A percentile compares a stretch with the other conserved stretches of the same genome.
Conservation (phyloP, 176 grass and related monocot species). For the Oryza officinalis region DNA sequence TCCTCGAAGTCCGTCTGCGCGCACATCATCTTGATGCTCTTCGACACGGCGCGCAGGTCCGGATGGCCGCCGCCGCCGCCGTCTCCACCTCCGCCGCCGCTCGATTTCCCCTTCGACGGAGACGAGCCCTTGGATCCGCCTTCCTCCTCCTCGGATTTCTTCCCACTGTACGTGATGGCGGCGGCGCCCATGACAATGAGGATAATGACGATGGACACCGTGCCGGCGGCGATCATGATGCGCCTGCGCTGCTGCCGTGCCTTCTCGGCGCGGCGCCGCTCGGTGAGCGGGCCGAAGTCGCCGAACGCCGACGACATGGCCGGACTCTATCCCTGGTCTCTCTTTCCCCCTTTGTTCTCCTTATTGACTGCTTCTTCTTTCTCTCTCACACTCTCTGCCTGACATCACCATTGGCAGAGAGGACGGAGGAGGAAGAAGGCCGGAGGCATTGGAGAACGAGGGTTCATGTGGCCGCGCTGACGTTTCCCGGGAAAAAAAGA, state of each 20-base stretch:
- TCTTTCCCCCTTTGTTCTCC: not conserved
- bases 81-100: not conserved
- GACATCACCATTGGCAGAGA: slow-evolving; percentile 59
- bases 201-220: slow-evolving; percentile 46
- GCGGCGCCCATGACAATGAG: slow-evolving; percentile 44
- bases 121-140: slow-evolving; percentile 22
- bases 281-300: slow-evolving; percentile 77
- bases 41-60: slow-evolving; percentile 37
- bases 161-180: slow-evolving; percentile 36
- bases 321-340: not conserved
- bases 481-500: slow-evolving; percentile 60
- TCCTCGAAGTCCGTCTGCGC: slow-evolving; percentile 60
- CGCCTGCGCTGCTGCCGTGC: slow-evolving; percentile 50
- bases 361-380: slow-evolving; percentile 26
- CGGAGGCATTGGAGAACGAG: slow-evolving; percentile 28
- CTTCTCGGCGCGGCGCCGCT: slow-evolving; percentile 73
- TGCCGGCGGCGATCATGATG: slow-evolving; percentile 56
- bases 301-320: slow-evolving; percentile 73
- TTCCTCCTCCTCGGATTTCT: slow-evolving; percentile 7
- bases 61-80: not conserved
- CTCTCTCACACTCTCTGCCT: slow-evolving; percentile 49
- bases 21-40: slow-evolving; percentile 61
- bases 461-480: slow-evolving; percentile 49
- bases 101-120: not conserved
- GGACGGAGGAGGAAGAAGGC: slow-evolving; percentile 50